phyloP scores from a whole-genome alignment of 2,329 filamentous ascomycete species.

The Xylaria sp. region DNA sequence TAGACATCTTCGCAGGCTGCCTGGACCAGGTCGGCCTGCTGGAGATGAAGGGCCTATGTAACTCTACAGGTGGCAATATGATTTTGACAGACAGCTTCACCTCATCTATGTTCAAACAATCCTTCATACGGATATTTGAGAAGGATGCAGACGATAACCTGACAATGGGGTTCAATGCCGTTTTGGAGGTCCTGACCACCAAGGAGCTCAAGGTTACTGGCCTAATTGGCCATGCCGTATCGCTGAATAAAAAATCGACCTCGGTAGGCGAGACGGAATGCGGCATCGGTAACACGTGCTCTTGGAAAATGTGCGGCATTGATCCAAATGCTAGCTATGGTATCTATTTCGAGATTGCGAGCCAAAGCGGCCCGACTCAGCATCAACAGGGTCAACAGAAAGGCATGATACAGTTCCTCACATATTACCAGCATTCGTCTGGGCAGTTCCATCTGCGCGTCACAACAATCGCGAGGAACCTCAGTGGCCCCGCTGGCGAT shows the following conservation, averaged over 20 bases:
- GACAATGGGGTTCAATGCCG: slow-evolving; percentile 96
- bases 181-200: slow-evolving; percentile 90
- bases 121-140: slow-evolving; percentile 93
- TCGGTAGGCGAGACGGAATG: slow-evolving; percentile 97
- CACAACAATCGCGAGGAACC: slow-evolving; percentile 83
- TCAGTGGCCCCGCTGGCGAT: slow-evolving; percentile 91
- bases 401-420: slow-evolving; percentile 96
- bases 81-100: slow-evolving; percentile 98
- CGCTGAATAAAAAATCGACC: slow-evolving; percentile 94
- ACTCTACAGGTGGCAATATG: slow-evolving; percentile 96
- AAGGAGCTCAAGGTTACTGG: slow-evolving; percentile 98
- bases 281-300: slow-evolving; percentile 96
- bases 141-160: slow-evolving; percentile 94
- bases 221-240: slow-evolving; percentile 92
- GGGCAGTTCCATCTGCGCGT: slow-evolving; percentile 95
- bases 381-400: slow-evolving; percentile 85
- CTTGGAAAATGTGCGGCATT: slow-evolving; percentile 99
- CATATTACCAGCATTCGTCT: slow-evolving; percentile 96
- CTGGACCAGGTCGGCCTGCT: slow-evolving; percentile 94
- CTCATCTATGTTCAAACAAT: slow-evolving; percentile 98
- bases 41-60: slow-evolving; percentile 96
- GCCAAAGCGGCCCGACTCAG: slow-evolving; percentile 78
- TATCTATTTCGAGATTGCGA: slow-evolving; percentile 95
- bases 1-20: slow-evolving; percentile 96
- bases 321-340: slow-evolving; percentile 91